Evolutionary conservation across 768 basidiomycete species (phyloP), one percentile per base, ranked within the genome.

Genomic region (Mycena rebaudengoi): DNA sequence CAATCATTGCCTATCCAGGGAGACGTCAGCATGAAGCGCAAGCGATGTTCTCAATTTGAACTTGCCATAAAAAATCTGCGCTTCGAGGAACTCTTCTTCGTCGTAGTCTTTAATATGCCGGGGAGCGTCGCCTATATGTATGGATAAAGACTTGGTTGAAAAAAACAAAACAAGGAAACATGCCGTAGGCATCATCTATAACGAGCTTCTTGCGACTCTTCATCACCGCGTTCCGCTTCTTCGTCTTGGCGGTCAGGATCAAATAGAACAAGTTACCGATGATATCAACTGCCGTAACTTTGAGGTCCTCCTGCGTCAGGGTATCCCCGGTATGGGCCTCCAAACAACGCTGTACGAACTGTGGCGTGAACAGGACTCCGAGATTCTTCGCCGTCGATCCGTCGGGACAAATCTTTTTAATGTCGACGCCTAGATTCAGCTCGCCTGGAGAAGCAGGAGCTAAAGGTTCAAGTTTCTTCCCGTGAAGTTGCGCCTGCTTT

Each of bases 171-270:
- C 2, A 25, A 28, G 16, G 7, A 8, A 35, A 54, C 73, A 16
- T 57, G 75, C 74, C 76, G 52, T 77, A 75, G 14, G 56, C 50
- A 10, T 62, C 69, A 13, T 68, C 66, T 11, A 67, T 25, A 4
- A 28, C 61, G 8, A 76, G 33, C 55, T 48, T 65, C 61, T 75
- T 75, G 35, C 77, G 71, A 53, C 73, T 77, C 69, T 76, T 75
- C 75, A 78, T 78, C 13, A 77, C 70, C 30, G 63, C 71, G 18
- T 67, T 75, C 44, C 77, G 67, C 60, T 64, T 72, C 65, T 54
- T 64, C 28, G 75, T 73, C 68, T 75, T 75, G 26, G 77, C 76
- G 18, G 71, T 69, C 50, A 78, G 30, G 54, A 76, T 65, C 13
- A 76, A 55, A 60, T 78, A 74, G 49, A 66, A 70, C 21, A 78